Base-by-base conservation (phyloP, 805 yeast genomes). In the Kluyveromyces aestuarii region DNA sequence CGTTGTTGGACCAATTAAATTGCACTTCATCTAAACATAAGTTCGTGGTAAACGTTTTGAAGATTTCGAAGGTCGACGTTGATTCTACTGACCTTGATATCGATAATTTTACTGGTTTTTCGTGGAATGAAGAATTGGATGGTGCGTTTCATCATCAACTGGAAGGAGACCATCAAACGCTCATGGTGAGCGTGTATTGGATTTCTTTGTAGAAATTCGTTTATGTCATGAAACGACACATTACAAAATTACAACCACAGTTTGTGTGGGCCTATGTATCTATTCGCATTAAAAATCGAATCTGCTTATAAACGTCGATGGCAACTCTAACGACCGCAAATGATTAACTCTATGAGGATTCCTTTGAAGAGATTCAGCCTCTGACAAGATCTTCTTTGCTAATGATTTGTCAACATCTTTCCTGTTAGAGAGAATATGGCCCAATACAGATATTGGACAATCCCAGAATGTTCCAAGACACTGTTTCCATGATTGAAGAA, bases 391-490 rank as follows among this genome's bases (percentile, higher is more conserved):
- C 19, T 48, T 48, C 42, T 60, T 63, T n/a, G 62, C 49, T 1
- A 45, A 47, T 11, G 68, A 63, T 36, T 55, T 58, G 42, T 67
- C 72, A 40, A 68, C 59, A 46, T 69, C 72, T 47, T 67, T 63
- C 50, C 73, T 63, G 37, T 71, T 63, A 54, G 72, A 70, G 47
- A 89, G 72, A 40, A 88, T 75, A 13, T 81, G 81, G 41, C 76
- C 77, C 40, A 90, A 73, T 58, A 88, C 77, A 45, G 78, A 82
- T 8, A 82, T 67, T 0, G 95, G 89, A 50, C 90, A 81, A 62
- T 87, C 89, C 68, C 87, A 82, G 69, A 82, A 88, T 39, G 75
- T 76, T 11, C 71, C 70, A 46, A 88, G 69, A 37, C 85, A 76
- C 41, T 75, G 79, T 58, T 72, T 72, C 81, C 89, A 85, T 48